phyloP scores from a whole-genome alignment of 768 basidiomycete genomes.

The Pseudohyphozyma bogoriensis region DNA sequence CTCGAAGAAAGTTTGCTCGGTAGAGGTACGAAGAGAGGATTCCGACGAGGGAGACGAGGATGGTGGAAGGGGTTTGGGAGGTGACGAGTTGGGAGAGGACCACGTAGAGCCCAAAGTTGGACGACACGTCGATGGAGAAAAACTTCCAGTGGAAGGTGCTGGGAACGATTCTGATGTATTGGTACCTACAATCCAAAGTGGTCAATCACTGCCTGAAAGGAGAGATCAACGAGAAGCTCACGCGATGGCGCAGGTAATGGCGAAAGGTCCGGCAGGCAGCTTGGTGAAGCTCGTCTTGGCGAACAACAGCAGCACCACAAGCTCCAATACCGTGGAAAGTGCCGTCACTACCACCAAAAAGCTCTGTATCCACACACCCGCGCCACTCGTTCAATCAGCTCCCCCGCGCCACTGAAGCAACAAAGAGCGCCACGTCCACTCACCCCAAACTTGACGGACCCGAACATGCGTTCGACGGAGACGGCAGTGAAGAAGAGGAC shows the following conservation, averaged over 20 bases:
- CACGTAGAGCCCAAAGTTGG: constrained; percentile 11
- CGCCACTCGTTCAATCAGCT: not conserved
- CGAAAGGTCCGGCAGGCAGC: constrained; percentile 21
- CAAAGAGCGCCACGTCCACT: not conserved
- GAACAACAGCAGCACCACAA: constrained; percentile 1
- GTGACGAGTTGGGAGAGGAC: constrained; percentile 4
- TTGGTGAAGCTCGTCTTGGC: not conserved
- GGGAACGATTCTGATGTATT: constrained; percentile 11
- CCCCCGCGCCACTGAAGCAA: not conserved
- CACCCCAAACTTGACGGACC: constrained; percentile 67
- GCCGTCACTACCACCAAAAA: constrained; percentile 7
- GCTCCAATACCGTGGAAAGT: not conserved
- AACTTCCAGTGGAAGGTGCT: constrained; percentile 14
- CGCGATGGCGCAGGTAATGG: constrained; percentile 1
- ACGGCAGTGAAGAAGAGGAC: constrained; percentile 61
- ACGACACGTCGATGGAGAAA: constrained; percentile 14
- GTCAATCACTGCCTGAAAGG: not conserved
- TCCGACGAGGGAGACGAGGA: constrained; percentile 6
- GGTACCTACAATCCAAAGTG: constrained; percentile 5
- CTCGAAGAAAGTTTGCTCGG: not conserved
- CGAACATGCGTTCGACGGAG: constrained; percentile 72
- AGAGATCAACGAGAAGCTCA: not conserved
- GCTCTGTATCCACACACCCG: not conserved
- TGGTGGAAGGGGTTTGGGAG: not conserved
- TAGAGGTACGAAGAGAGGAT: not conserved